These are phyloP conservation scores for Yamagishiella unicocca DNA, from an alignment of 139 green algal species.

Conservation along the genomic window DNA sequence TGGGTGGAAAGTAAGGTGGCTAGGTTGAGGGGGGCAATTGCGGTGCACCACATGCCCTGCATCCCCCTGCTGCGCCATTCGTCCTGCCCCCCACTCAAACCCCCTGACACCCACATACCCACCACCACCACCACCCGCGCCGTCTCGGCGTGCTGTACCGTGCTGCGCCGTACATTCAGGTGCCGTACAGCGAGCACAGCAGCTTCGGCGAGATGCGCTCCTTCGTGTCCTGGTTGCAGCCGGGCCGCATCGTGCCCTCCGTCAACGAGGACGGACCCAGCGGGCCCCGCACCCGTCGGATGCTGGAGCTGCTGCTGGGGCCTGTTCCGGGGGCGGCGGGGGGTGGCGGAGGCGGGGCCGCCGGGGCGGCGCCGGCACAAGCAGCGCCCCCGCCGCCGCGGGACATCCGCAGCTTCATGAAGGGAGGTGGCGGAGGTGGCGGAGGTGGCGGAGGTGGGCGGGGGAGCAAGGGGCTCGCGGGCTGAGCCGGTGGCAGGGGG, in stretches of 20 bases:
- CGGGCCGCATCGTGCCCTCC: slow-evolving; percentile 69
- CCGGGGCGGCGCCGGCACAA: background rate
- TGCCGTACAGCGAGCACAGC: slow-evolving; percentile 89
- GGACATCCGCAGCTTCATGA: slow-evolving; percentile 26
- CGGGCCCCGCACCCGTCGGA: slow-evolving; percentile 54
- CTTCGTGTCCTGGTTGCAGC: slow-evolving; percentile 81
- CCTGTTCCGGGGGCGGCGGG: background rate
- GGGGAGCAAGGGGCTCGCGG: background rate
- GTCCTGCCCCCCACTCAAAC: no score
- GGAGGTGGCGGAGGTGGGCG: background rate
- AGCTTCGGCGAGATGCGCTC: slow-evolving; percentile 77
- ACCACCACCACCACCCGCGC: background rate
- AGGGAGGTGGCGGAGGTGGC: background rate
- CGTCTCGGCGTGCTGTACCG: no score
- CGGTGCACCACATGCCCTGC: background rate
- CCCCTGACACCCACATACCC: no score
- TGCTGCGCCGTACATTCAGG: slow-evolving; percentile 46
- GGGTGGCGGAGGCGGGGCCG: background rate
- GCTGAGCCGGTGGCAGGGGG: no score
- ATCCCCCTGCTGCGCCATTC: no score
- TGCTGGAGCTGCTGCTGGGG: slow-evolving; percentile 46
- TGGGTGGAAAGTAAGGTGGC: slow-evolving; percentile 33
- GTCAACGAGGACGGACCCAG: slow-evolving; percentile 79
- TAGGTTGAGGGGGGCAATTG: background rate
- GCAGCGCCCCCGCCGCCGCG: background rate